A percentile compares a stretch with the other conserved stretches of the same genome.
These are phyloP conservation scores for Hypoxylon cercidicola DNA, from an alignment of 495 filamentous ascomycete species.

Conservation along the genomic window DNA sequence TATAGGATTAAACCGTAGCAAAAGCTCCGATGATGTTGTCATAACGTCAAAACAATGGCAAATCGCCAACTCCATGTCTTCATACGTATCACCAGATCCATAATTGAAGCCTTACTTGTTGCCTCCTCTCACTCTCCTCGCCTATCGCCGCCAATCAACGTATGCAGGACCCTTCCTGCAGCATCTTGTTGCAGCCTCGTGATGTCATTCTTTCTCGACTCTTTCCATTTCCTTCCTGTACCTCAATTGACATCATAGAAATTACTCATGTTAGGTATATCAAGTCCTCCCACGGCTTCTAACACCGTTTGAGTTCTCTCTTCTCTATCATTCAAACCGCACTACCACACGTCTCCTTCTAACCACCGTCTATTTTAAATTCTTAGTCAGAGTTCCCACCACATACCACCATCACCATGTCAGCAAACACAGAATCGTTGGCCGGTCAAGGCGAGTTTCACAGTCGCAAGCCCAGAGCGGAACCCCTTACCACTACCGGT, in stretches of 20 bases:
- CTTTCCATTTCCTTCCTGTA: constrained; percentile 8
- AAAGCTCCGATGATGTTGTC: constrained; percentile 23
- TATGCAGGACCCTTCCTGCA: constrained; percentile 3
- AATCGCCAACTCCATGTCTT: not conserved
- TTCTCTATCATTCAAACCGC: not conserved
- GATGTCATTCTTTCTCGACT: constrained; percentile 10
- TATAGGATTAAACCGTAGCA: constrained; percentile 7
- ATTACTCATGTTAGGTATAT: constrained; percentile 11
- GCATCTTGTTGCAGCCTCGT: constrained; percentile 11
- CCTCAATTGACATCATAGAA: constrained; percentile 29
- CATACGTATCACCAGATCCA: constrained; percentile 1
- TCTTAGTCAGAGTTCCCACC: no score
- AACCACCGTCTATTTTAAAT: constrained; percentile 24
- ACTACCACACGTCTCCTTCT: not conserved
- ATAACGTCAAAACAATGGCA: constrained; percentile 19
- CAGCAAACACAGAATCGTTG: constrained; percentile 64
- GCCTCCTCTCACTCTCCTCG: not conserved
- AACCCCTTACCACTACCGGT: constrained; percentile 64
- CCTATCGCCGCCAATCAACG: not conserved
- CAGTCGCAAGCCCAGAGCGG: constrained; percentile 58
- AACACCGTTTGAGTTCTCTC: not conserved
- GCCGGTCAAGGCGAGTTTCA: constrained; percentile 67
- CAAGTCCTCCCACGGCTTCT: constrained; percentile 8
- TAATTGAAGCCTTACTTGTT: constrained; percentile 3
- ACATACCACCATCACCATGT: constrained; percentile 58